Evolutionary conservation across 164 flowering plant species (phyloP).

Genomic region (Sedum album): DNA sequence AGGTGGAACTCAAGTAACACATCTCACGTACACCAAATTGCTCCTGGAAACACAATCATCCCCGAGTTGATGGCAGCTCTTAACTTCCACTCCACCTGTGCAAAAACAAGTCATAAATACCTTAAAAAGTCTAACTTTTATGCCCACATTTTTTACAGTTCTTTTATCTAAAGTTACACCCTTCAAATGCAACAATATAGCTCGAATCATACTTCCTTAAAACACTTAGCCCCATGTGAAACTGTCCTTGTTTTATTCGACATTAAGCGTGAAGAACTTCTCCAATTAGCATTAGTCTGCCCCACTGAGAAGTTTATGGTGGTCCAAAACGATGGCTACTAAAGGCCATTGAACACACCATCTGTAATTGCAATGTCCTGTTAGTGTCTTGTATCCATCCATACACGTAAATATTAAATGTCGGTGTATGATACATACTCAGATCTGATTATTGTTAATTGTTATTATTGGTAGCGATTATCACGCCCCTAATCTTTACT

Average conservation of each 20-base stretch:
- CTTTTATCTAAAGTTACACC: no score
- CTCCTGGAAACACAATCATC: constrained; percentile 85
- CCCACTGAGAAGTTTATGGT: not conserved
- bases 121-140: no score
- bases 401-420: no score
- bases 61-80: constrained; percentile 62
- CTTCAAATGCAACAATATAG: not conserved
- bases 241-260: not conserved
- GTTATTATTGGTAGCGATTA: no score
- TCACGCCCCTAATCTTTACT: no score
- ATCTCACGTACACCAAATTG: constrained; percentile 95
- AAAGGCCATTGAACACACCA: not conserved
- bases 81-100: not conserved
- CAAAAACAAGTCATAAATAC: not conserved
- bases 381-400: no score
- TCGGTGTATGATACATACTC: no score
- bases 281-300: no score
- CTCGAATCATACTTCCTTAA: not conserved
- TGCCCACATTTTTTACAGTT: no score
- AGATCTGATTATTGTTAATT: no score
- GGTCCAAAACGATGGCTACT: not conserved
- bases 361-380: not conserved
- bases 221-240: not conserved
- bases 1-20: no score
- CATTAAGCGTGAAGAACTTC: no score